Percentiles rank a stretch among this genome's conserved stretches.
Evolutionary conservation across 345 rosid genomes (phyloP).

Genomic region (Citrus trifoliata): DNA sequence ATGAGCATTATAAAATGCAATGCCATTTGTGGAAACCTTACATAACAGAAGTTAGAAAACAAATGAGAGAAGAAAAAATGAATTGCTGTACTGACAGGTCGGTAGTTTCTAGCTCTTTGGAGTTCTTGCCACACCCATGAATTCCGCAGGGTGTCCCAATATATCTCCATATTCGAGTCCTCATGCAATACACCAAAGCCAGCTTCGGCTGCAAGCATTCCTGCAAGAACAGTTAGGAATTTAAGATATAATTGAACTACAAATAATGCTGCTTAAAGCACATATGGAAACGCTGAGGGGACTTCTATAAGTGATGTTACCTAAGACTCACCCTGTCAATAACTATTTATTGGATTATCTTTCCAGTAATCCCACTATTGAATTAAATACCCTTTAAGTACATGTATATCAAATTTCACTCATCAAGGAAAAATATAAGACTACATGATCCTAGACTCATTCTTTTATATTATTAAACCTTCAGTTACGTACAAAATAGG

Average conservation of each 20-base stretch:
- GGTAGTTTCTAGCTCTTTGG: conserved; percentile 65
- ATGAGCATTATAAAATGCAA: not conserved
- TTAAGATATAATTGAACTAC: not conserved
- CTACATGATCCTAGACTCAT: not conserved
- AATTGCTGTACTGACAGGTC: conserved; percentile 65
- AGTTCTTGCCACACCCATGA: conserved; percentile 99
- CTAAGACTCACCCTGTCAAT: not conserved
- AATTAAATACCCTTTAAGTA: not conserved
- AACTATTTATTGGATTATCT: not conserved
- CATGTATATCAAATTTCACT: not conserved
- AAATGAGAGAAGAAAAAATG: not conserved
- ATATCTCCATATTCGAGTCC: conserved; percentile 55
- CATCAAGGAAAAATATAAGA: not conserved
- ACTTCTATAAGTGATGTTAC: not conserved
- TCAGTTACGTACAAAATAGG: not conserved
- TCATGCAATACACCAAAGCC: conserved; percentile 62
- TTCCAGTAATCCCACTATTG: not conserved
- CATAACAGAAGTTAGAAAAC: not conserved
- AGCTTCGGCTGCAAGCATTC: conserved; percentile 97
- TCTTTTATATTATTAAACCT: not conserved
- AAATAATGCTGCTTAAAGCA: not conserved
- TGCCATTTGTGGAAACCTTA: not conserved
- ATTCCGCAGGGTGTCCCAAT: conserved; percentile 62
- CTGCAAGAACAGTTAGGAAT: conserved; percentile 34
- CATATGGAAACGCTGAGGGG: not conserved